Conservation (phyloP, 2,329 filamentous ascomycete species). For the Nemania sp. region DNA sequence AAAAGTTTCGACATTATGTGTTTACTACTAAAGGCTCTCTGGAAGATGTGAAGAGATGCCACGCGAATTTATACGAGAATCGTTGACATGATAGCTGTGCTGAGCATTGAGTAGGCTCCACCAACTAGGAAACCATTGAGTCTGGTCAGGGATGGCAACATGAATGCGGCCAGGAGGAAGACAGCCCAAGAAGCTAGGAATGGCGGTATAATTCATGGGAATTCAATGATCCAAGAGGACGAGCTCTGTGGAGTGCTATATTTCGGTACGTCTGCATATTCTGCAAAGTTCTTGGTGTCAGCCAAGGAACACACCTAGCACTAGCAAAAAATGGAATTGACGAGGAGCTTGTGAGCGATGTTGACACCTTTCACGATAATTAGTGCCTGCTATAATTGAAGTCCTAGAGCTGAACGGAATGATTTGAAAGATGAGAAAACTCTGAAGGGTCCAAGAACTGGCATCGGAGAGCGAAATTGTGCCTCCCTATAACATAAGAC, state of each 20-base stretch:
- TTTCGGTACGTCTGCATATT: slow-evolving; percentile 7
- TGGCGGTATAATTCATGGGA: slow-evolving; percentile 5
- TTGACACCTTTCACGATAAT: slow-evolving; percentile 1
- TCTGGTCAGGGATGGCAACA: slow-evolving; percentile 10
- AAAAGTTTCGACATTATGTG: slow-evolving; percentile 3
- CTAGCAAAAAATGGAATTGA: slow-evolving; percentile 1
- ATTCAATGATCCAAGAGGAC: slow-evolving; percentile 7
- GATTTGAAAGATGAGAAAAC: neutral
- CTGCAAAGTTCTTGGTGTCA: slow-evolving; percentile 5
- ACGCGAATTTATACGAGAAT: slow-evolving; percentile 3
- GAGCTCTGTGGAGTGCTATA: slow-evolving; percentile 5
- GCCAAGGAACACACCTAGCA: slow-evolving; percentile 7
- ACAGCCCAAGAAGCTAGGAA: slow-evolving; percentile 4
- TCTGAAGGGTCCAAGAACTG: neutral
- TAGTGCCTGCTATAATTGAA: neutral
- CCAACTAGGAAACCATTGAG: slow-evolving; percentile 4
- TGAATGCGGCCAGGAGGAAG: slow-evolving; percentile 7
- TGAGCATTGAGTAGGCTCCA: slow-evolving; percentile 9
- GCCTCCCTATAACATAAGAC: neutral
- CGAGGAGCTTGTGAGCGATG: slow-evolving; percentile 4
- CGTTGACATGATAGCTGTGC: slow-evolving; percentile 2
- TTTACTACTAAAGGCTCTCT: slow-evolving; percentile 3
- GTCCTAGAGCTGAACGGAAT: neutral
- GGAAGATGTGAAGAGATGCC: slow-evolving; percentile 10
- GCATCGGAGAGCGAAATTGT: neutral